Evolutionary conservation across 2,329 filamentous ascomycete genomes (phyloP).

Genomic region (Aspergillus uvarum): DNA sequence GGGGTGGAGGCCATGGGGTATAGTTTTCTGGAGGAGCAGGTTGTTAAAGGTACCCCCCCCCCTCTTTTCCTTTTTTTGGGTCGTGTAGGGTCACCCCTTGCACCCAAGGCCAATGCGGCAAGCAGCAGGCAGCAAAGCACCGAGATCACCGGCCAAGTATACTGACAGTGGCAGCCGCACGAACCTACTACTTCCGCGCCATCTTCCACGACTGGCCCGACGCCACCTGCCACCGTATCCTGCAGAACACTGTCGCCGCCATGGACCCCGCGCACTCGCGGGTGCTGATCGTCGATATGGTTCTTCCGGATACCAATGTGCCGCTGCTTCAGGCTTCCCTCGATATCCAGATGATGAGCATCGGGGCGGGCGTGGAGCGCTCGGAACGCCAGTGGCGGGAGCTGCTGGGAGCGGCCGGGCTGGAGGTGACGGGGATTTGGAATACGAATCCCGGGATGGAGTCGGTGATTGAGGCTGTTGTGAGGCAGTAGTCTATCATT

Average conservation of each 20-base stretch:
- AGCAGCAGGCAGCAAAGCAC: too few relatives aligned
- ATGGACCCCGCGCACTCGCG: slow-evolving; percentile 34
- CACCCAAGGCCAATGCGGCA: too few relatives aligned
- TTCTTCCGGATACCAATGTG: slow-evolving; percentile 32
- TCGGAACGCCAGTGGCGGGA: slow-evolving; percentile 35
- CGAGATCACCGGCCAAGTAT: too few relatives aligned
- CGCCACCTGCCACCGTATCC: slow-evolving; percentile 31
- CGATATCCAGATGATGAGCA: slow-evolving; percentile 43
- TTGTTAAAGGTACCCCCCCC: slow-evolving; percentile 25
- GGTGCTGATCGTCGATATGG: slow-evolving; percentile 38
- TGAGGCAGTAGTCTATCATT: too few relatives aligned
- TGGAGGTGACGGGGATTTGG: slow-evolving; percentile 34
- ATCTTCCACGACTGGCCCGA: slow-evolving; percentile 44
- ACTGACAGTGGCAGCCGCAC: slow-evolving; percentile 22
- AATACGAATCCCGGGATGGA: slow-evolving; percentile 27
- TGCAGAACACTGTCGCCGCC: slow-evolving; percentile 32
- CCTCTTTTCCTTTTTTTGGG: too few relatives aligned
- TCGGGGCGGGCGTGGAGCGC: slow-evolving; percentile 35
- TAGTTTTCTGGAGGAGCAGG: slow-evolving; percentile 36
- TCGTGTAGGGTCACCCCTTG: too few relatives aligned
- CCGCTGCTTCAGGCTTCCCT: slow-evolving; percentile 31
- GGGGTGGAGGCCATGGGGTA: slow-evolving; percentile 34
- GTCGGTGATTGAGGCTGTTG: slow-evolving; percentile 30
- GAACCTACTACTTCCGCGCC: slow-evolving; percentile 38
- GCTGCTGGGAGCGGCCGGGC: slow-evolving; percentile 28